Evolutionary conservation across 78 protist genomes (phyloP), one percentile per base, ranked within the genome.

Genomic region (Dictyostelium capitatum): DNA sequence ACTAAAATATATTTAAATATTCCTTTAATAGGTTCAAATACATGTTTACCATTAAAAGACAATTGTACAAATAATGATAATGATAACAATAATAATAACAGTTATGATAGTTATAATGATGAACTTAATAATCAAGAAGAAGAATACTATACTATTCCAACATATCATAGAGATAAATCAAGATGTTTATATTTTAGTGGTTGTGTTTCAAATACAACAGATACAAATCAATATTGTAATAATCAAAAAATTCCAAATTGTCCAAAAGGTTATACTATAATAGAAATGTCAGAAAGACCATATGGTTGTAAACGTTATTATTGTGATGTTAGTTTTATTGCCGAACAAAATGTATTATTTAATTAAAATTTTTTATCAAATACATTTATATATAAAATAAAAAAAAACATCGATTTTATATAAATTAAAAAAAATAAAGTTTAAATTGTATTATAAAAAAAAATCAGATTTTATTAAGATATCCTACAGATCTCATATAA

Each of bases 121-220:
- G 41, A 59, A 1, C 19, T n/a, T 8, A 11, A 59, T 25, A 10
- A 7, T 59, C 9, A n/a, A 23, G 11, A 59, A 4, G 30, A 57
- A n/a, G n/a, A 54, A 12, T 3, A 2, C 12, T 20, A 57, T n/a
- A 9, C 10, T 6, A 23, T 59, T 23, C 70, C 70, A 23, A 59
- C 70, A 10, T 59, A 23, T 10, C 70, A 59, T 59, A n/a, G 70
- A 20, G 70, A 59, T 25, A 11, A 59, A 23, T 59, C 70, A n/a
- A 59, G 37, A 59, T 59, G 70, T 59, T 59, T 59, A 59, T 59
- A 59, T 59, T 59, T 59, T 23, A 59, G 70, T 59, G 70, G 70
- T 9, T 59, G 70, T 59, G 12, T 25, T 4, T 11, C 9, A 11
- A 23, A 20, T 1, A 57, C 20, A 20, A 20, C 5, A 17, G 10